A percentile compares a stretch with the other conserved stretches of the same genome.
phyloP scores from a whole-genome alignment of 2,329 filamentous ascomycete species.

The Pezicula radicicola region DNA sequence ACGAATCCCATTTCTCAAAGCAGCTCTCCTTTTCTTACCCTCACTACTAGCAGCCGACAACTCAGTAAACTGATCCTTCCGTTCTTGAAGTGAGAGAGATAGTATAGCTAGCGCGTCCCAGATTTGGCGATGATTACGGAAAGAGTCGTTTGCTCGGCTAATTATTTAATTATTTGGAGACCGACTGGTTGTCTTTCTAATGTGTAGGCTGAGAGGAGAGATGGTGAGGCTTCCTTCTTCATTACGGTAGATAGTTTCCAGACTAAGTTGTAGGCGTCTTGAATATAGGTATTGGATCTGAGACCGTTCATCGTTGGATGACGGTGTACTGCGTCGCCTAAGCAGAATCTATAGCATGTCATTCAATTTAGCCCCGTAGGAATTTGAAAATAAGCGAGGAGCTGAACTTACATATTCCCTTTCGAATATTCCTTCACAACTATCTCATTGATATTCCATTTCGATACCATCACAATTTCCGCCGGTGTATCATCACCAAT shows the following conservation, averaged over 20 bases:
- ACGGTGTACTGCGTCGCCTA: constrained; percentile 53
- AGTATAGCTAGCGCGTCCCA: constrained; percentile 39
- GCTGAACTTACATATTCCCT: neutral
- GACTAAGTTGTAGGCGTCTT: constrained; percentile 51
- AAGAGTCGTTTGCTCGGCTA: constrained; percentile 50
- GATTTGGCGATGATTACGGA: constrained; percentile 44
- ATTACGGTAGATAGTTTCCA: constrained; percentile 48
- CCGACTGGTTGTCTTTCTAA: constrained; percentile 45
- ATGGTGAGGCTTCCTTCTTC: constrained; percentile 30
- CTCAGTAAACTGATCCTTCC: constrained; percentile 32
- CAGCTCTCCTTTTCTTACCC: constrained; percentile 34
- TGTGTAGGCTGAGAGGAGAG: constrained; percentile 38
- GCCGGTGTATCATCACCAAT: constrained; percentile 42
- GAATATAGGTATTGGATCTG: constrained; percentile 53
- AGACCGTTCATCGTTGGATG: constrained; percentile 53
- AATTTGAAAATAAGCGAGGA: too few species aligned
- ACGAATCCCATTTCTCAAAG: constrained; percentile 36
- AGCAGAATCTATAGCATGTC: constrained; percentile 37
- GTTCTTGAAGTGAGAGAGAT: constrained; percentile 23
- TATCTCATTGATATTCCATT: constrained; percentile 3
- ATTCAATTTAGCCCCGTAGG: neutral
- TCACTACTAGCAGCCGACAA: constrained; percentile 31
- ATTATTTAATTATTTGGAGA: constrained; percentile 41
- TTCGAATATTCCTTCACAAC: constrained; percentile 1
- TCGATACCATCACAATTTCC: neutral